A percentile compares a stretch with the other conserved stretches of the same genome.
These are phyloP conservation scores for Rhizodiscina lignyota DNA, from an alignment of 495 filamentous ascomycete species.

Conservation along the genomic window DNA sequence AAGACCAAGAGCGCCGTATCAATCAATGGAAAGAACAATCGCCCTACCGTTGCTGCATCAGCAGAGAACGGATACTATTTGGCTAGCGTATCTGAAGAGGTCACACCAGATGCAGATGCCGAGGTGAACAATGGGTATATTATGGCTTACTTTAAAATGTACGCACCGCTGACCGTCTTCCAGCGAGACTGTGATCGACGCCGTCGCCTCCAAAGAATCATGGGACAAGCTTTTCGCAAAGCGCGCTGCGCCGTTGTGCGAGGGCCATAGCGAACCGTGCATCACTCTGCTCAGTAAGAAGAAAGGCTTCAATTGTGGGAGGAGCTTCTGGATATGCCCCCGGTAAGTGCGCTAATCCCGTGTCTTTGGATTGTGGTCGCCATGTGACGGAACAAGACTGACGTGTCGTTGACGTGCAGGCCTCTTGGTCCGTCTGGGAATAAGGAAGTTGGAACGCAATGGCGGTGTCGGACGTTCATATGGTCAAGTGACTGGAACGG, in stretches of 20 bases:
- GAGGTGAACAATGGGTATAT: too few relatives aligned
- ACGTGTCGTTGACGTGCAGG: too few relatives aligned
- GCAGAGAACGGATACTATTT: too few relatives aligned
- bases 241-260: constrained; percentile 56
- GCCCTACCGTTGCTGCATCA: too few relatives aligned
- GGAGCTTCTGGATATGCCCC: constrained; percentile 76
- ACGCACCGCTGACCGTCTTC: too few relatives aligned
- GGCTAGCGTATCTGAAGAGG: too few relatives aligned
- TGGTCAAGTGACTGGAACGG: constrained; percentile 75
- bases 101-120: too few relatives aligned
- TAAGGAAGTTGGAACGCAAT: constrained; percentile 67
- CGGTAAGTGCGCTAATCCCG: constrained; percentile 8
- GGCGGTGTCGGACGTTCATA: constrained; percentile 77
- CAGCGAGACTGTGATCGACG: constrained; percentile 2
- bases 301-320: constrained; percentile 62
- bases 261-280: constrained; percentile 72
- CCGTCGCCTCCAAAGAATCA: constrained; percentile 52
- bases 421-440: constrained; percentile 69
- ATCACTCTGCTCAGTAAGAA: constrained; percentile 71
- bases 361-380: too few relatives aligned
- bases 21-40: too few relatives aligned
- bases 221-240: constrained; percentile 79
- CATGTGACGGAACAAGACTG: too few relatives aligned
- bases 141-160: too few relatives aligned
- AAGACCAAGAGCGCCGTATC: too few relatives aligned